A percentile compares a stretch with the other conserved stretches of the same genome.
Evolutionary conservation across 2,329 filamentous ascomycete genomes (phyloP).

Genomic region (Ramularia collo-cygni): DNA sequence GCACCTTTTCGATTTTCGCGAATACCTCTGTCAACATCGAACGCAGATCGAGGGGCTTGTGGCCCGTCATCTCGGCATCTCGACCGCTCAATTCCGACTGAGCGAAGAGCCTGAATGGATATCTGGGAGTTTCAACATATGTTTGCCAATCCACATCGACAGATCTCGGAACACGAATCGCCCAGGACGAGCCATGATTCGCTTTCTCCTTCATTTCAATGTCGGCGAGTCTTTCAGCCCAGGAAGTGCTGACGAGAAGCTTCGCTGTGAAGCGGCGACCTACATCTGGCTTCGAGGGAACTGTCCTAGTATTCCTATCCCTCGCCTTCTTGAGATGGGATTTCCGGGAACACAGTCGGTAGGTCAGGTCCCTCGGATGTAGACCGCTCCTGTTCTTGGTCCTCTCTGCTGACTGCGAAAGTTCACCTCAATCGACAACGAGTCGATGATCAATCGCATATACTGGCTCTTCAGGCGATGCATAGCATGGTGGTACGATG

Average conservation of each 20-base stretch:
- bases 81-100: background rate
- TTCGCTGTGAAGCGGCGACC: slow-evolving; percentile 35
- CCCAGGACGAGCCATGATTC: slow-evolving; percentile 5
- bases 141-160: background rate
- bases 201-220: slow-evolving; percentile 16
- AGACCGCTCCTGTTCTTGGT: background rate
- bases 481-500: slow-evolving; percentile 5
- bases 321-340: slow-evolving; percentile 31
- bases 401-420: too few relatives aligned
- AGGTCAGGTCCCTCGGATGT: background rate
- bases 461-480: slow-evolving; percentile 5
- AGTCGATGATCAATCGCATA: slow-evolving; percentile 6
- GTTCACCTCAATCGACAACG: slow-evolving; percentile 10
- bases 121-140: background rate
- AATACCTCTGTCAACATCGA: background rate
- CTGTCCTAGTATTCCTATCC: slow-evolving; percentile 33
- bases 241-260: slow-evolving; percentile 40
- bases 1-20: background rate
- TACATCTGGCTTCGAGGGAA: slow-evolving; percentile 37
- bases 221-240: slow-evolving; percentile 33
- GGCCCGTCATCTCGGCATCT: background rate
- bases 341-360: slow-evolving; percentile 18
- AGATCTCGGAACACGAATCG: background rate
- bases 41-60: background rate
- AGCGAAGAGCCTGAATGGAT: background rate